Percentiles rank a stretch among this genome's conserved stretches.
These are phyloP conservation scores for Puya raimondii DNA, from an alignment of 176 grass and related monocot species.

Conservation along the genomic window DNA sequence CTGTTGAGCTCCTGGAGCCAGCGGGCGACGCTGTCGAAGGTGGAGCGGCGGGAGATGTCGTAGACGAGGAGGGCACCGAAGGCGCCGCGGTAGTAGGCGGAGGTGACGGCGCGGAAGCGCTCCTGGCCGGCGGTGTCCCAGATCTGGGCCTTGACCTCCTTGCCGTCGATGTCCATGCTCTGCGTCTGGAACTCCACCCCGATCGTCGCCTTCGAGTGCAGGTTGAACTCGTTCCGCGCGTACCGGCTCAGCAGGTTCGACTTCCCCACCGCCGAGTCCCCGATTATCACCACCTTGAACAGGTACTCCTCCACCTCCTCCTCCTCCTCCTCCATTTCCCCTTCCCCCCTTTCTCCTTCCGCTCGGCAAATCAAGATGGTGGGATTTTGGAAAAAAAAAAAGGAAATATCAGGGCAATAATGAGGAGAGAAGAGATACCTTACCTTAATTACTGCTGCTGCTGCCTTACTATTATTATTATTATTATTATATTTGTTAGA, in stretches of 20 bases:
- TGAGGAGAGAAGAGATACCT: no score
- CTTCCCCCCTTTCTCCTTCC: not conserved
- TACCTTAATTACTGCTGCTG: no score
- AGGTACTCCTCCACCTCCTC: conserved; percentile 62
- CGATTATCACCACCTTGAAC: conserved; percentile 67
- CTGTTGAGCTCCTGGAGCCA: conserved; percentile 66
- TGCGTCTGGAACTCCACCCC: conserved; percentile 71
- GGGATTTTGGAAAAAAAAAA: no score
- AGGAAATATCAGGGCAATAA: not conserved
- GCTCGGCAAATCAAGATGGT: no score
- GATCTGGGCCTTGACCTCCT: conserved; percentile 43
- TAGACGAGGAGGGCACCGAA: conserved; percentile 64
- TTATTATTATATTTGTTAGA: no score
- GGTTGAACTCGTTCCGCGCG: conserved; percentile 62
- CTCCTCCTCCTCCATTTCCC: conserved; percentile 36
- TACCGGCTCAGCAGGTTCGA: conserved; percentile 53
- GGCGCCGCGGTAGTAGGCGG: conserved; percentile 49
- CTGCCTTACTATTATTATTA: no score
- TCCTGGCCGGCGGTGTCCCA: conserved; percentile 67
- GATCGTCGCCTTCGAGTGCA: conserved; percentile 68
- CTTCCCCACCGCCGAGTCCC: conserved; percentile 58
- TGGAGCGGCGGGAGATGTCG: conserved; percentile 48
- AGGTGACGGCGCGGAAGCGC: conserved; percentile 62
- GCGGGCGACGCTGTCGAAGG: conserved; percentile 42
- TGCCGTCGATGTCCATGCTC: conserved; percentile 27